Base-by-base conservation (phyloP, 805 yeast genomes). In the Brettanomyces sp. region DNA sequence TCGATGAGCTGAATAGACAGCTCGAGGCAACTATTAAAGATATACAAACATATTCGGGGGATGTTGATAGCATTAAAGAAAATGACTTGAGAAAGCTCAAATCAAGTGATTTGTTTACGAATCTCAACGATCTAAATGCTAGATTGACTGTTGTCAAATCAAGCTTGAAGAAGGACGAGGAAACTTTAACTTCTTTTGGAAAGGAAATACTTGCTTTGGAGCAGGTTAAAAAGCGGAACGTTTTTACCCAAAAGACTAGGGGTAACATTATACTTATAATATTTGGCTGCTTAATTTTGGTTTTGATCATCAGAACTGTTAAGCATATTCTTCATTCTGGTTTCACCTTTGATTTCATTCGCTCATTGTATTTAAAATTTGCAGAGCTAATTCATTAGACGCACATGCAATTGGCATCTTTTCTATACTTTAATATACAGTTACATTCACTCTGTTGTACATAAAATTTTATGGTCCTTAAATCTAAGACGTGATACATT, bases 41-140 rank as follows among this genome's bases (percentile, higher is more conserved):
- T 8, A 53, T 71, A 9, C 60, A 64, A 30, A 47, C 48, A 3
- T 56, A 60, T 36, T 44, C 70, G 25, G 51, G 52, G 13, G 52
- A 47, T 1, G 47, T 71, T 33, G 63, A 63, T 37, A 39, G 34
- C 0, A 48, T 51, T 13, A 64, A 65, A 41, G 52, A 52, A 33
- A 57, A 61, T 33, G 62, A 59, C 39, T 43, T 55, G 3, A 44
- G 43, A 13, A 52, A 49, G 28, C 45, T 56, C 30, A 47, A 50
- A 12, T 49, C 57, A 11, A 45, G 47, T 38, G 57, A 53, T 28
- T 35, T 61, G 30, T 56, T 57, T 46, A 55, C 53, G 11, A 57
- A 59, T 43, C 49, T 65, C 21, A 54, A 58, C 25, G 64, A 59
- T 34, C 47, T 65, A 25, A 53, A 51, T 11, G 51, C 49, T 14